These are phyloP conservation scores for Rutidosis leptorrhynchoides DNA, from an alignment of 129 eudicot genomes.

Conservation along the genomic window DNA sequence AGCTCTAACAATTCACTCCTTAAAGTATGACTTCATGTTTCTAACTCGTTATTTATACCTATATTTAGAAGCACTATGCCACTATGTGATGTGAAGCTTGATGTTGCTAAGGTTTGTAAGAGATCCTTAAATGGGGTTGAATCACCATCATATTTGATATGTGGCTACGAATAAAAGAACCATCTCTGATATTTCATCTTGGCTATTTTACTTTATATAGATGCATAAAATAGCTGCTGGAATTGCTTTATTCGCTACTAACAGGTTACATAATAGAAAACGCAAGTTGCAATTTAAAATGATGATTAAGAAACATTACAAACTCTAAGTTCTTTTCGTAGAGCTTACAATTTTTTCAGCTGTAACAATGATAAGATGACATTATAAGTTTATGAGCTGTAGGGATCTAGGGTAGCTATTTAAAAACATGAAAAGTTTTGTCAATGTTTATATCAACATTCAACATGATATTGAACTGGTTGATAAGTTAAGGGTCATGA, in stretches of 20 bases:
- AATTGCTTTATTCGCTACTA: background rate
- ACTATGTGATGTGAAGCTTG: too few species aligned
- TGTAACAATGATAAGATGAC: background rate
- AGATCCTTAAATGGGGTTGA: too few species aligned
- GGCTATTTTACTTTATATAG: too few species aligned
- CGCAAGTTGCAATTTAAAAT: background rate
- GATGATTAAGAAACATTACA: background rate
- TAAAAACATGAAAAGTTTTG: background rate
- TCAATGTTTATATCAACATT: constrained; percentile 4
- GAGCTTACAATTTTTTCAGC: background rate
- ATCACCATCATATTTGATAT: too few species aligned
- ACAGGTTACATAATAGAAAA: background rate
- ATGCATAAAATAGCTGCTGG: background rate
- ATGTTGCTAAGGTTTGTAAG: too few species aligned
- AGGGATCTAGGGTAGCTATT: background rate
- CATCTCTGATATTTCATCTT: too few species aligned
- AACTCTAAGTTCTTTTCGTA: too few species aligned
- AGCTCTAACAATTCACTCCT: constrained; percentile 3
- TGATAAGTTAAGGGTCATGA: background rate
- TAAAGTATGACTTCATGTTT: too few species aligned
- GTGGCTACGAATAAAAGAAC: too few species aligned
- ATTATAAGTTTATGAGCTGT: constrained; percentile 7
- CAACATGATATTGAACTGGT: background rate
- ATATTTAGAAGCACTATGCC: too few species aligned
- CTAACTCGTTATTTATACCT: too few species aligned